Evolutionary conservation across 2,329 filamentous ascomycete species (phyloP).

Genomic region (Triangularia setosa): DNA sequence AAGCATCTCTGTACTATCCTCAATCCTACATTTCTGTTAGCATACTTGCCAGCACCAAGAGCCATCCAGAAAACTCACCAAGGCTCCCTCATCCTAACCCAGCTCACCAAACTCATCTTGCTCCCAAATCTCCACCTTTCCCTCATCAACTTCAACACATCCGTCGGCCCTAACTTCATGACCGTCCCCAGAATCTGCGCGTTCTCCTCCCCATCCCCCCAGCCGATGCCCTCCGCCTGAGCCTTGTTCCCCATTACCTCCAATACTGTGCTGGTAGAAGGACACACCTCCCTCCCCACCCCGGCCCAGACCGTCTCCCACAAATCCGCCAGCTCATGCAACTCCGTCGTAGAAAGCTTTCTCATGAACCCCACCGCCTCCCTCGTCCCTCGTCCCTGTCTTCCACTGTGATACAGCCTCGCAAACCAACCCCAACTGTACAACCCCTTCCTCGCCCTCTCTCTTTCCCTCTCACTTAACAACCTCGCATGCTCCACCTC

Average conservation of each 20-base stretch:
- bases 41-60: background rate
- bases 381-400: background rate
- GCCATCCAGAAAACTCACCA: conserved; percentile 13
- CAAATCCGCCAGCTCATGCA: conserved; percentile 45
- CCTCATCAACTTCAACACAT: conserved; percentile 48
- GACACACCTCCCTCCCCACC: conserved; percentile 44
- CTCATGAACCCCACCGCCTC: conserved; percentile 38
- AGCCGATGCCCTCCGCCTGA: conserved; percentile 28
- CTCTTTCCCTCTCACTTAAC: conserved; percentile 40
- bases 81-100: conserved; percentile 38
- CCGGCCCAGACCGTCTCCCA: conserved; percentile 43
- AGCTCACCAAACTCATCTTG: conserved; percentile 41
- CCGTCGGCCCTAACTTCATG: conserved; percentile 47
- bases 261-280: conserved; percentile 32
- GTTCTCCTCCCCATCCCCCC: conserved; percentile 29
- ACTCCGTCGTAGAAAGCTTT: conserved; percentile 40
- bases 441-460: conserved; percentile 47
- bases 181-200: conserved; percentile 35
- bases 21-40: conserved; percentile 31
- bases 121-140: conserved; percentile 43
- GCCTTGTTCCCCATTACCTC: conserved; percentile 15
- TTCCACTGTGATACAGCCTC: conserved; percentile 44
- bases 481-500: conserved; percentile 40
- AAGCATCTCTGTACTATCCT: conserved; percentile 44
- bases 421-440: conserved; percentile 55